phyloP scores from a whole-genome alignment of 805 yeast genomes.

The Priceomyces castillae region DNA sequence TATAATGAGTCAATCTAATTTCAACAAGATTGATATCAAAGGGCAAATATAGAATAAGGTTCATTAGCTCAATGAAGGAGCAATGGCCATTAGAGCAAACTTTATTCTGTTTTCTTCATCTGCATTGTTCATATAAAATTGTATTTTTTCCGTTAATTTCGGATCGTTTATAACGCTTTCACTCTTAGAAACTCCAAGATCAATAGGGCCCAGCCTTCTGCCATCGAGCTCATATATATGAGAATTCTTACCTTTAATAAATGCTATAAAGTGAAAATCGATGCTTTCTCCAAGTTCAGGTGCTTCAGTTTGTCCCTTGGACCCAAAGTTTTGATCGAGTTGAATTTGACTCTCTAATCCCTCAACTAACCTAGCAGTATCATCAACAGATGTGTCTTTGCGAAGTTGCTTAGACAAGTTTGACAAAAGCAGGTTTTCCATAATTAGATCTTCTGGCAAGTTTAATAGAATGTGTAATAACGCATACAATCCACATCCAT shows the following conservation, averaged over 20 bases:
- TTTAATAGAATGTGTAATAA: constrained; percentile 60
- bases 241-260: constrained; percentile 54
- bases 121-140: constrained; percentile 62
- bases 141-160: constrained; percentile 52
- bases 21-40: constrained; percentile 76
- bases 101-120: constrained; percentile 57
- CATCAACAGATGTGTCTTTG: constrained; percentile 22
- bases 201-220: constrained; percentile 72
- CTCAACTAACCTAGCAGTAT: constrained; percentile 45
- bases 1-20: constrained; percentile 34
- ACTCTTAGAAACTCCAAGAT: constrained; percentile 46
- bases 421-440: constrained; percentile 34
- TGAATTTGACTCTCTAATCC: constrained; percentile 40
- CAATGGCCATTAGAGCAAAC: constrained; percentile 77
- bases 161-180: constrained; percentile 54
- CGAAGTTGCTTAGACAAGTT: constrained; percentile 18
- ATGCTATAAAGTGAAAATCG: constrained; percentile 76
- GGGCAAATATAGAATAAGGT: constrained; percentile 60
- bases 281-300: constrained; percentile 53
- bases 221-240: constrained; percentile 87
- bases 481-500: constrained; percentile 93
- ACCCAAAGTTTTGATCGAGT: constrained; percentile 44
- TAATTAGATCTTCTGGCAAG: constrained; percentile 44
- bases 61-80: constrained; percentile 48
- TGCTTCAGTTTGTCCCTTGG: constrained; percentile 64